Evolutionary conservation across 2,329 filamentous ascomycete species (phyloP).

Genomic region (Xylariaceae sp.): DNA sequence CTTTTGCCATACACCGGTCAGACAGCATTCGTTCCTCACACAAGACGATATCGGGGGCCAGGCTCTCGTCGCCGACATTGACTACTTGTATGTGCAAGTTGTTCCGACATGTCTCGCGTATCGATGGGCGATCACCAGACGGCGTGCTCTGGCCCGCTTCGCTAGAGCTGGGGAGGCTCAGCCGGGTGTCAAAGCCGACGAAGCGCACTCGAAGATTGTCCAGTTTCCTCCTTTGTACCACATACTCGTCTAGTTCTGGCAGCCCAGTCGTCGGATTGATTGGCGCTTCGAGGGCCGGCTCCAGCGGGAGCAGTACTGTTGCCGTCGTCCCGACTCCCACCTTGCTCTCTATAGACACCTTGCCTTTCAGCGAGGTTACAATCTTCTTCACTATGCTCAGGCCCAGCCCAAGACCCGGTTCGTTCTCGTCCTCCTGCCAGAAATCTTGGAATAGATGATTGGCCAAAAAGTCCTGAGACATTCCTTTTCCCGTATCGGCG

Average conservation of each 20-base stretch:
- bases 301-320: constrained; percentile 16
- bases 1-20: constrained; percentile 4
- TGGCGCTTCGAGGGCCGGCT: constrained; percentile 30
- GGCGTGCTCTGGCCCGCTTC: neutral
- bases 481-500: constrained; percentile 61
- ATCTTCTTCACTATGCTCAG: constrained; percentile 59
- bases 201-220: constrained; percentile 12
- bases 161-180: constrained; percentile 3
- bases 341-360: constrained; percentile 18
- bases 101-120: constrained; percentile 10
- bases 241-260: constrained; percentile 10
- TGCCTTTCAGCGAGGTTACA: constrained; percentile 23
- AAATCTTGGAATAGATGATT: constrained; percentile 59
- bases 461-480: constrained; percentile 56
- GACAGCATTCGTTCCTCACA: constrained; percentile 19
- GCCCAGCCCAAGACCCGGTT: constrained; percentile 58
- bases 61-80: constrained; percentile 1
- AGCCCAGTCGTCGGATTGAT: too few species aligned
- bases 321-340: constrained; percentile 25
- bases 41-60: constrained; percentile 22
- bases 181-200: constrained; percentile 7
- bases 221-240: constrained; percentile 6
- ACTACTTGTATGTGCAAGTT: constrained; percentile 12
- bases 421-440: constrained; percentile 55
- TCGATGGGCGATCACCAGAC: constrained; percentile 8